Conservation (phyloP, 306 rosid species). For the Nissolia schottii region DNA sequence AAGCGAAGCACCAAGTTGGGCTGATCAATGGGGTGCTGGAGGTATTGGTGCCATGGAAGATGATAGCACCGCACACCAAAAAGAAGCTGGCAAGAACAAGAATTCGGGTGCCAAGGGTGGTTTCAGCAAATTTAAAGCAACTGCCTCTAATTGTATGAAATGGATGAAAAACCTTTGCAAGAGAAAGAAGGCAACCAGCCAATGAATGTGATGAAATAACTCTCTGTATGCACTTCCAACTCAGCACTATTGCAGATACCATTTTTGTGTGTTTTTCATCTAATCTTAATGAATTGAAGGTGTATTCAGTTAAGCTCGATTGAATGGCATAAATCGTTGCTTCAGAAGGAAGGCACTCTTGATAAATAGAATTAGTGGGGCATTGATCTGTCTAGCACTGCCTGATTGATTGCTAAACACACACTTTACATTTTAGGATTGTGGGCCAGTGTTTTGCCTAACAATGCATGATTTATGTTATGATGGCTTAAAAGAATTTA, state of each 20-base stretch:
- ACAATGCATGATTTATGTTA: not conserved
- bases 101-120: constrained; percentile 47
- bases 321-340: not conserved
- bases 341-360: not conserved
- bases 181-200: constrained; percentile 45
- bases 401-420: constrained; percentile 13
- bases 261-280: constrained; percentile 6
- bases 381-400: not conserved
- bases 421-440: not conserved
- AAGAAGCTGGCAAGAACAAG: constrained; percentile 37
- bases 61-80: constrained; percentile 36
- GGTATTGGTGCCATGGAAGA: constrained; percentile 86
- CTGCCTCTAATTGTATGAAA: constrained; percentile 61
- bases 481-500: not conserved
- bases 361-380: not conserved
- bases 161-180: constrained; percentile 82
- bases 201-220: not conserved
- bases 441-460: not conserved
- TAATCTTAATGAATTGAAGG: constrained; percentile 13
- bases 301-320: constrained; percentile 9
- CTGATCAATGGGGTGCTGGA: constrained; percentile 94
- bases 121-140: constrained; percentile 47
- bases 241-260: not conserved
- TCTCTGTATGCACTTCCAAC: not conserved
- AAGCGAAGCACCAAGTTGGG: constrained; percentile 82